Conservation (phyloP, 352 stramenopile genomes). For the Phytophthora macrochlamydospora region DNA sequence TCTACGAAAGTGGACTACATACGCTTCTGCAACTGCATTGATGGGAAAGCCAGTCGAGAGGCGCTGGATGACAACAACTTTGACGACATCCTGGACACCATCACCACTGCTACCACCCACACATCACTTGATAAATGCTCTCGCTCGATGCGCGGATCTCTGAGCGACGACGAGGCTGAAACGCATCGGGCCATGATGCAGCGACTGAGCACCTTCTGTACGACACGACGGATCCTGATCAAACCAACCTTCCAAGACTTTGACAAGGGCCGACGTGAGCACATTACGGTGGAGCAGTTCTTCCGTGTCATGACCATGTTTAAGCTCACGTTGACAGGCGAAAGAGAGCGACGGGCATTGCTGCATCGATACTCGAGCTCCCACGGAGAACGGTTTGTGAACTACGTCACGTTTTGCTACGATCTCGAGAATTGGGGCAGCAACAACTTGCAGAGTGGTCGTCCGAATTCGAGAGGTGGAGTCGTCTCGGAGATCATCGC, state of each 20-base stretch:
- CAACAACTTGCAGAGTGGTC: constrained; percentile 35
- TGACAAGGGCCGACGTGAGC: constrained; percentile 72
- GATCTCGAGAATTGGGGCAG: constrained; percentile 68
- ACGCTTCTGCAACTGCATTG: constrained; percentile 69
- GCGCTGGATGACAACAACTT: constrained; percentile 46
- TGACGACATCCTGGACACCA: constrained; percentile 54
- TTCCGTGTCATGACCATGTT: constrained; percentile 82
- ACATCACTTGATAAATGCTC: constrained; percentile 55
- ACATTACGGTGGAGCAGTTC: constrained; percentile 85
- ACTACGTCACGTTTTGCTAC: constrained; percentile 87
- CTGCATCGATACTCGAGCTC: constrained; percentile 74
- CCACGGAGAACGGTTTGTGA: constrained; percentile 78
- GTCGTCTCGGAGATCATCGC: constrained; percentile 69
- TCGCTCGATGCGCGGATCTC: constrained; percentile 58
- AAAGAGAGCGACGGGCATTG: constrained; percentile 58
- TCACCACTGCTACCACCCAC: constrained; percentile 37
- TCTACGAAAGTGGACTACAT: constrained; percentile 79
- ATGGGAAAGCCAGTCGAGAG: constrained; percentile 43
- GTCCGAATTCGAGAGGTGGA: constrained; percentile 47
- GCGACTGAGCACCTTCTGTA: constrained; percentile 60
- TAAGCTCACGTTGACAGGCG: constrained; percentile 60
- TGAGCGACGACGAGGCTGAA: constrained; percentile 51
- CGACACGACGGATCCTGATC: constrained; percentile 66
- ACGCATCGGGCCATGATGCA: constrained; percentile 63
- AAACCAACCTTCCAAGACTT: constrained; percentile 88